Conservation (phyloP, 2,329 filamentous ascomycete genomes). For the Dissoconium aciculare region DNA sequence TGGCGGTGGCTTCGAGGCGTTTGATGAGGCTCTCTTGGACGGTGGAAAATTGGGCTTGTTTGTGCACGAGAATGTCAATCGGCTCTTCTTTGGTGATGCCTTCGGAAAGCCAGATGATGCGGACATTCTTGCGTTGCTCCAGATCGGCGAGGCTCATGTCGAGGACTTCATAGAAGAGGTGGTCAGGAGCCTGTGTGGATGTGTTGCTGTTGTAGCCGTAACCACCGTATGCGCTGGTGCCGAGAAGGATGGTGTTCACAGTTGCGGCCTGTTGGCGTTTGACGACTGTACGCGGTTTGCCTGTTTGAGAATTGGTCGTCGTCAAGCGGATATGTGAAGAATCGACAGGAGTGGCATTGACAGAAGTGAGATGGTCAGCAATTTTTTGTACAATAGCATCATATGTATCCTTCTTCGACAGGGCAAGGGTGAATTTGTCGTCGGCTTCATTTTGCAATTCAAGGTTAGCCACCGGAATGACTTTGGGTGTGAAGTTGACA, state of each 20-base stretch:
- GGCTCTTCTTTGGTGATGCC: constrained; percentile 84
- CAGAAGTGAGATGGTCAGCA: constrained; percentile 48
- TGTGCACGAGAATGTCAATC: constrained; percentile 72
- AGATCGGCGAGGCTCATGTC: constrained; percentile 89
- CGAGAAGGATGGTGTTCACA: constrained; percentile 61
- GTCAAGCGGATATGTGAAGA: constrained; percentile 84
- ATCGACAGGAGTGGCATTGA: constrained; percentile 39
- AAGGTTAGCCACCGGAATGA: constrained; percentile 22
- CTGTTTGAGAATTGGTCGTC: constrained; percentile 62
- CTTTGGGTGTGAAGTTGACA: constrained; percentile 59
- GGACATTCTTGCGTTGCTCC: constrained; percentile 80
- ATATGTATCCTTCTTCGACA: constrained; percentile 82
- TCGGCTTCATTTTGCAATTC: constrained; percentile 33
- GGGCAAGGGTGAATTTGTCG: constrained; percentile 55
- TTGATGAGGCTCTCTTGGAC: constrained; percentile 61
- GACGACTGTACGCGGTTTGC: constrained; percentile 62
- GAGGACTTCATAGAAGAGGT: constrained; percentile 79
- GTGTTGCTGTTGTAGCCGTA: constrained; percentile 48
- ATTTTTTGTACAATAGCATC: constrained; percentile 76
- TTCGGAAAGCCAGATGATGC: constrained; percentile 71
- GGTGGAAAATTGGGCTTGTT: constrained; percentile 68
- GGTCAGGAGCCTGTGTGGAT: constrained; percentile 39
- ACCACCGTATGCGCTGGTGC: constrained; percentile 49
- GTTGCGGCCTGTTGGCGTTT: constrained; percentile 57
- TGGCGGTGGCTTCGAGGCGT: constrained; percentile 66